Conservation (phyloP, 768 basidiomycete species). For the Leccinum fibrillosum region DNA sequence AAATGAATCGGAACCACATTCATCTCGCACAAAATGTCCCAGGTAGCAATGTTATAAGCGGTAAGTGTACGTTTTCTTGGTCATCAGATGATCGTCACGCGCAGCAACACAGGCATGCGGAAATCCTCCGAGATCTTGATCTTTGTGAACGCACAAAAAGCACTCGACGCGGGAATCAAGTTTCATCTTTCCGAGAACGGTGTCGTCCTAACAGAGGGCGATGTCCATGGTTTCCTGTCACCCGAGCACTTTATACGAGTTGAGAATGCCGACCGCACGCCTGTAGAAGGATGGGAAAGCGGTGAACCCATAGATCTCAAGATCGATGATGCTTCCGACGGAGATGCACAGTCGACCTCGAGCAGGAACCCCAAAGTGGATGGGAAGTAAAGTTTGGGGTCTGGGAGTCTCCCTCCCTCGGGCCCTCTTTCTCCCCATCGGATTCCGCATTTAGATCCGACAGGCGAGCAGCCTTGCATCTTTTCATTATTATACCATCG, state of each 20-base stretch:
- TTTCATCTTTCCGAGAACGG: slow-evolving; percentile 85
- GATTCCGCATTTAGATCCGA: not conserved
- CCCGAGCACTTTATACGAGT: slow-evolving; percentile 70
- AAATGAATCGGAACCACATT: slow-evolving; percentile 88
- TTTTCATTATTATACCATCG: not conserved
- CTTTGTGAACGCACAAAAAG: slow-evolving; percentile 72
- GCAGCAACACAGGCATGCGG: slow-evolving; percentile 66
- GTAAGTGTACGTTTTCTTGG: slow-evolving; percentile 40
- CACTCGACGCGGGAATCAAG: slow-evolving; percentile 61
- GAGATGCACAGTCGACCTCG: not conserved
- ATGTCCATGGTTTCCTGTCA: slow-evolving; percentile 56
- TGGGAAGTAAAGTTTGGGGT: not conserved
- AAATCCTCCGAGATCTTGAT: slow-evolving; percentile 74
- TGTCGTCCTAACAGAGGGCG: slow-evolving; percentile 82
- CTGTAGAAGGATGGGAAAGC: slow-evolving; percentile 23
- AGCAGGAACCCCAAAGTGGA: not conserved
- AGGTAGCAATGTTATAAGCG: slow-evolving; percentile 68
- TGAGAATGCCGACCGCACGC: slow-evolving; percentile 38
- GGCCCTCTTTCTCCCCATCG: not conserved
- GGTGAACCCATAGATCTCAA: not conserved
- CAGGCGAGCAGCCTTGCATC: not conserved
- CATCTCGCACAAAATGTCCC: slow-evolving; percentile 83
- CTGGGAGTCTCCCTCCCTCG: not conserved
- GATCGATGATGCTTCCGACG: not conserved
- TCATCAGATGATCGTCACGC: not conserved